These are phyloP conservation scores for Mortierella sp. DNA, from an alignment of 371 early-diverging fungal genomes.

Conservation along the genomic window DNA sequence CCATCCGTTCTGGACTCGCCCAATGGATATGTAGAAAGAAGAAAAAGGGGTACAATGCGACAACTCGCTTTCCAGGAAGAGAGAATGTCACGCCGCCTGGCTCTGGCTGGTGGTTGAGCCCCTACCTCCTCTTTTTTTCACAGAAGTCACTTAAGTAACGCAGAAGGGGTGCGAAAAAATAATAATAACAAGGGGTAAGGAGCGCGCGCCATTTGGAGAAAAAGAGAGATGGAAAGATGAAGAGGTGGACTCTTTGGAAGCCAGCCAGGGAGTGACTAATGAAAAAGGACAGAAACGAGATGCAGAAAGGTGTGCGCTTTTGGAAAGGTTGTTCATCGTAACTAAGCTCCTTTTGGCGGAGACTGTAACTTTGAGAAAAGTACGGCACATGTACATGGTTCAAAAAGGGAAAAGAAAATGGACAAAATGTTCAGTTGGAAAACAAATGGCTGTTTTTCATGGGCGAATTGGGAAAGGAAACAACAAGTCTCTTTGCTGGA, in stretches of 20 bases:
- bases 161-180: background rate
- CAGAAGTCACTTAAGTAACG: background rate
- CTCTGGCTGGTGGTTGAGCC: background rate
- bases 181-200: background rate
- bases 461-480: background rate
- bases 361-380: constrained; percentile 11
- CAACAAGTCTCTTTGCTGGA: background rate
- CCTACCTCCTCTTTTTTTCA: background rate
- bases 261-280: constrained; percentile 10
- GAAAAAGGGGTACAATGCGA: background rate
- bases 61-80: background rate
- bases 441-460: background rate
- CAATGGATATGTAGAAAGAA: background rate
- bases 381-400: constrained; percentile 1
- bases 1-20: constrained; percentile 3
- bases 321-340: background rate
- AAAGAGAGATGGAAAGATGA: constrained; percentile 4
- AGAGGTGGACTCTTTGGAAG: background rate
- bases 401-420: constrained; percentile 5
- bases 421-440: background rate
- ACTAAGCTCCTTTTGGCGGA: constrained; percentile 12
- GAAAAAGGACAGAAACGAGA: background rate
- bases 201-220: constrained; percentile 5
- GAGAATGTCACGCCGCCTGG: background rate
- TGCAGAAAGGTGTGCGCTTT: background rate